Base-by-base conservation (phyloP, 768 basidiomycete genomes). In the Pleurotus platypus region DNA sequence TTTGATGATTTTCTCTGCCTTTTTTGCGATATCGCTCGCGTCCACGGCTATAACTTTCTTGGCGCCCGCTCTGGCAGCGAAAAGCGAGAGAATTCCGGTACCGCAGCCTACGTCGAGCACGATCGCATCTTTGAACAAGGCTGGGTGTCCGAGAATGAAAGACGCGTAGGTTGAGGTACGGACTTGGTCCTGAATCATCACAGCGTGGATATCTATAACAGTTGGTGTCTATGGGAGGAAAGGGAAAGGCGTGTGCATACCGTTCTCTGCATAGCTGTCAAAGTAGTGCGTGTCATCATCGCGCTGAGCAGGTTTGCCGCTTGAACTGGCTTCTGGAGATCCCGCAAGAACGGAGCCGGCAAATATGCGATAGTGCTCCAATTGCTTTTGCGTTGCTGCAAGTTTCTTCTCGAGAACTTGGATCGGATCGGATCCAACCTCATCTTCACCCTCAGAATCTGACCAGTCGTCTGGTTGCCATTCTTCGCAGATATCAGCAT, bases 101-200 rank as follows among this genome's bases (percentile, higher is more conserved):
- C 96, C 96, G 64, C 96, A 98, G 4, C 96, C 96, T 20, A 98
- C 94, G 63, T 98, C 96, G 58, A 98, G 84, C 4, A 98, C 96
- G 49, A 88, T 71, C 15, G 92, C 90, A 61, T 87, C 90, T 56
- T 83, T 82, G 77, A 98, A 97, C 11, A 94, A 72, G 5, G 77
- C 67, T 0, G 93, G 89, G 67, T 89, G 94, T 5, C 82, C 84
- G 24, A 95, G 76, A 69, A 98, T 95, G 72, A 92, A 98, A 16
- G 88, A 81, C 9, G 92, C 93, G 69, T 98, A 98, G 1, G 93
- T 87, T 20, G 94, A 86, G 1, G 96, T 98, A 55, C 96, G 83
- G 48, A 95, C 91, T 76, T 89, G 89, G 68, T 98, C 96, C 66
- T 92, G 89, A 57, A 98, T 90, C 96, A 98, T 98, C 59, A 93